These are phyloP conservation scores for Coffea canephora DNA, from an alignment of 257 asterid genomes.

Conservation along the genomic window DNA sequence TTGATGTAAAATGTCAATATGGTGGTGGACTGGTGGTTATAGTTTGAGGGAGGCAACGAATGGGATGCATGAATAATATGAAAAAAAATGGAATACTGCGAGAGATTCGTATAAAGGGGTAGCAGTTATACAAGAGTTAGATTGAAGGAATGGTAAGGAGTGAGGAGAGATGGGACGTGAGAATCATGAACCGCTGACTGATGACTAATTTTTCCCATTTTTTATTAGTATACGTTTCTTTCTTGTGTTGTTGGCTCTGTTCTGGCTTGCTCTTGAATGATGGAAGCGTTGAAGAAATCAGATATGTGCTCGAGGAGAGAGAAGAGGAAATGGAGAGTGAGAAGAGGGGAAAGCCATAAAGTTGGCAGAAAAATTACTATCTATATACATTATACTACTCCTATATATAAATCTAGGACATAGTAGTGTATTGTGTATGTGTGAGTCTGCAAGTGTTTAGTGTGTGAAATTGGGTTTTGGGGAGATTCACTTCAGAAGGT, in stretches of 20 bases:
- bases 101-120: neutral
- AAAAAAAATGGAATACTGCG: neutral
- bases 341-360: neutral
- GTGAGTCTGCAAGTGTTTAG: too few relatives aligned
- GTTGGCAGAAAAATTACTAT: neutral
- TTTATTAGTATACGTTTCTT: slow-evolving; percentile 2
- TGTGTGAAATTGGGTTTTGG: too few relatives aligned
- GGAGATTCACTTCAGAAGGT: too few relatives aligned
- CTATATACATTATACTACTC: too few relatives aligned
- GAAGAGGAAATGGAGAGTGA: neutral
- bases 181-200: slow-evolving; percentile 50
- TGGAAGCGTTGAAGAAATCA: slow-evolving; percentile 18
- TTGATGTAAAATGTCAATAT: slow-evolving; percentile 9
- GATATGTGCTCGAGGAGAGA: neutral
- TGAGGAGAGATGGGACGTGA: slow-evolving; percentile 57
- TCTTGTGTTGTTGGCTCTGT: slow-evolving; percentile 1
- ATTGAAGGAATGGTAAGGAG: slow-evolving; percentile 42
- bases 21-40: neutral
- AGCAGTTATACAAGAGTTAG: slow-evolving; percentile 27
- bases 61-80: neutral
- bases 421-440: too few relatives aligned
- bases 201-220: neutral
- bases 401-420: too few relatives aligned
- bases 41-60: neutral
- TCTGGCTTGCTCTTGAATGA: slow-evolving; percentile 13